Percentiles rank a stretch among this genome's conserved stretches.
Conservation (phyloP, 2,329 filamentous ascomycete species). For the Fusarium transvaalense region DNA sequence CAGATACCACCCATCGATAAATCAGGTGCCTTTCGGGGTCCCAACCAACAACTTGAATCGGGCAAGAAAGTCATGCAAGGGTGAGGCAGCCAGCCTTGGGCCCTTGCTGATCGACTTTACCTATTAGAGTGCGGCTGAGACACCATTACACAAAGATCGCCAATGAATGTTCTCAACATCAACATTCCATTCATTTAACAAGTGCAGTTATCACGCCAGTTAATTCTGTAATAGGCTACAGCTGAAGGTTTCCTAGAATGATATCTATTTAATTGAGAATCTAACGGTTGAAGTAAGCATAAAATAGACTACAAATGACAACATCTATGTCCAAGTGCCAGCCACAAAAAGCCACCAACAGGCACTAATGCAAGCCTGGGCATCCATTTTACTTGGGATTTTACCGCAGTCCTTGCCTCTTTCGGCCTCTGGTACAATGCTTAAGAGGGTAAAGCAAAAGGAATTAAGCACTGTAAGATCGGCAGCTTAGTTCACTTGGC, state of each 20-base stretch:
- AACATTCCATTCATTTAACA: too few relatives aligned
- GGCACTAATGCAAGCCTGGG: constrained; percentile 13
- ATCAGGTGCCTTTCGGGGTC: background rate
- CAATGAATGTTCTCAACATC: background rate
- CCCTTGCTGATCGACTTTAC: constrained; percentile 9
- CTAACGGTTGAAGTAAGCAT: too few relatives aligned
- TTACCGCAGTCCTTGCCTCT: background rate
- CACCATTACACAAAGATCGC: background rate
- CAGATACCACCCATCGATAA: background rate
- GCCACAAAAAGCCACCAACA: constrained; percentile 4
- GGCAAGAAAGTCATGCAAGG: background rate
- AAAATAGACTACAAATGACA: background rate
- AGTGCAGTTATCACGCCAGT: too few relatives aligned
- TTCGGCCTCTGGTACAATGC: background rate
- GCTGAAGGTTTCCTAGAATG: too few relatives aligned
- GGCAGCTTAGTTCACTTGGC: constrained; percentile 2
- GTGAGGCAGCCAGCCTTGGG: background rate
- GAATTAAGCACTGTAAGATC: background rate
- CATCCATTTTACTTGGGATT: background rate
- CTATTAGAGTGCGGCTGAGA: constrained; percentile 23
- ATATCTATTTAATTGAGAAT: too few relatives aligned
- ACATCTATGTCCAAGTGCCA: background rate
- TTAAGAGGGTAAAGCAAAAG: background rate
- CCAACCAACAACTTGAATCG: background rate
- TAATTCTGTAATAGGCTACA: too few relatives aligned